phyloP scores from a whole-genome alignment of 1,284 basidiomycete species.

The Wallemia ichthyophaga region DNA sequence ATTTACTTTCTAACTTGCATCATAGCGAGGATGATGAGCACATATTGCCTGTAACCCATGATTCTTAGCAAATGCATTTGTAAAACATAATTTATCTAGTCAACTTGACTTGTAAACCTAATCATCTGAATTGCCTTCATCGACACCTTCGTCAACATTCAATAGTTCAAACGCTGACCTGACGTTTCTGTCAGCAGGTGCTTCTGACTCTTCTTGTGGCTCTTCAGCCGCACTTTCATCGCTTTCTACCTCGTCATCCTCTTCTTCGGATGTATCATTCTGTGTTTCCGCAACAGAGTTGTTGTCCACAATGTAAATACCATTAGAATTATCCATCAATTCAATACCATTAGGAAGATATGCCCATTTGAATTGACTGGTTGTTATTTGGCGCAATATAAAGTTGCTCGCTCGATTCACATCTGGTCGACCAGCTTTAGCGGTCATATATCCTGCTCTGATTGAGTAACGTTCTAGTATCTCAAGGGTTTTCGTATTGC shows the following conservation, averaged over 20 bases:
- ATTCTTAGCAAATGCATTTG: not conserved
- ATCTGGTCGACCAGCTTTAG: not conserved
- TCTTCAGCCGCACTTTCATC: not conserved
- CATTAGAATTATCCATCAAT: not conserved
- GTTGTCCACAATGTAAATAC: not conserved
- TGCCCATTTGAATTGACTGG: not conserved
- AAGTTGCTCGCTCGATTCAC: not conserved
- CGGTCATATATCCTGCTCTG: not conserved
- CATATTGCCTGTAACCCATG: not conserved
- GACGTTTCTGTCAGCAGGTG: not conserved
- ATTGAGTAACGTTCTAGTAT: not conserved
- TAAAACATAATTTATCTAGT: no score
- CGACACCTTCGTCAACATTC: not conserved
- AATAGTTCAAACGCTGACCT: not conserved
- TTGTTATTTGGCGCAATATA: not conserved
- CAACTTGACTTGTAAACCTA: no score
- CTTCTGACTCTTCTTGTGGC: not conserved
- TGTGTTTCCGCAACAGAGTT: no score
- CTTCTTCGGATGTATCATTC: no score
- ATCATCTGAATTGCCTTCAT: not conserved
- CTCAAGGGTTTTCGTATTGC: not conserved
- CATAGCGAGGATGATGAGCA: not conserved
- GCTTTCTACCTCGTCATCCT: not conserved
- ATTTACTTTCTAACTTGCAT: not conserved
- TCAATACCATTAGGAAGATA: not conserved